A percentile compares a stretch with the other conserved stretches of the same genome.
Conservation (phyloP, 2,329 filamentous ascomycete species). For the Hypoxylon sp. region DNA sequence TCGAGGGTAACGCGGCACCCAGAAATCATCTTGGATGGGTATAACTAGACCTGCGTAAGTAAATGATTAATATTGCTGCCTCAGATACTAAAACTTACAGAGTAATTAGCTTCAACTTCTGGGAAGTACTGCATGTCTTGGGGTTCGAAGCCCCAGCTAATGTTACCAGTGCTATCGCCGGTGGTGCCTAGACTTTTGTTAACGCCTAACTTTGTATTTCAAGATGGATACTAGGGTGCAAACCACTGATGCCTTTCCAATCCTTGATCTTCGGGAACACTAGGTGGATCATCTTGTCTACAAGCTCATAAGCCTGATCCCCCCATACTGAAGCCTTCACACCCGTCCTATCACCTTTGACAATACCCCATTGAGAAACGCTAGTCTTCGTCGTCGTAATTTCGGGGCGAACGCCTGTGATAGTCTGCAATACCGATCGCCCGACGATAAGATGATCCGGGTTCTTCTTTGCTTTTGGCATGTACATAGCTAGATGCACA, state of each 20-base stretch:
- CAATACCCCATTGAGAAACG: conserved; percentile 82
- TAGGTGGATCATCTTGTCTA: conserved; percentile 90
- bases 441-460: conserved; percentile 84
- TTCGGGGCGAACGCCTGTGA: conserved; percentile 81
- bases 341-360: conserved; percentile 78
- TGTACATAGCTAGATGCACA: conserved; percentile 83
- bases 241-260: conserved; percentile 78
- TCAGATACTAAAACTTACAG: conserved; percentile 72
- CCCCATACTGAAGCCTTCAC: conserved; percentile 84
- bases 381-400: conserved; percentile 79
- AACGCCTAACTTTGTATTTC: not conserved
- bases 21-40: conserved; percentile 80
- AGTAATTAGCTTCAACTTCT: conserved; percentile 94
- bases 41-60: conserved; percentile 63
- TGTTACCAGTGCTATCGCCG: conserved; percentile 90
- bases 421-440: conserved; percentile 86
- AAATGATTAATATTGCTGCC: conserved; percentile 1
- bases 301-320: conserved; percentile 88
- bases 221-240: conserved; percentile 26
- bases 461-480: conserved; percentile 79
- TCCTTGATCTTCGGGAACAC: conserved; percentile 97
- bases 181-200: conserved; percentile 63
- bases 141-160: conserved; percentile 83
- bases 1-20: conserved; percentile 87
- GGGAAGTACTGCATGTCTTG: conserved; percentile 88